Base-by-base conservation (phyloP, 352 stramenopile species). In the Blastocystis sp. region DNA sequence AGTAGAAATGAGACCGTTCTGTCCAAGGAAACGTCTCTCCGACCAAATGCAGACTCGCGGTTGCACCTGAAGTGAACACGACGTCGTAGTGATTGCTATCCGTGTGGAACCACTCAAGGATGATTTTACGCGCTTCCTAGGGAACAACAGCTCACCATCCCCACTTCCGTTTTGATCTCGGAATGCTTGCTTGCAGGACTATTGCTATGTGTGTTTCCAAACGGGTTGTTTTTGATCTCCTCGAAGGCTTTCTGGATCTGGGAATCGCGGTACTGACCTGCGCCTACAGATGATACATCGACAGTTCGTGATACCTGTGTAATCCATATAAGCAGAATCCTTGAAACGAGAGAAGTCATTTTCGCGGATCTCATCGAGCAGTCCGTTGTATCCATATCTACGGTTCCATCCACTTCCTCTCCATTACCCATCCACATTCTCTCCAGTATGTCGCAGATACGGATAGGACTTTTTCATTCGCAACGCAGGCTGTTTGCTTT, bases 1-100 rank as follows among this genome's bases (percentile, higher is more conserved):
- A 87, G 27, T 87, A 78, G 67, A 84, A 87, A 11, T 78, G 18
- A 27, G 59, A 77, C n/a, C 56, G 21, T 46, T 48, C 44, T 0
- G 59, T 54, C 78, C 78, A 87, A 11, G 78, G 54, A 56, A 85
- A 85, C 8, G 73, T 72, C 46, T 85, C 73, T 61, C 53, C 73
- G 24, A 85, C 36, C 21, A 85, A 56, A 57, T 69, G 73, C 34
- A 85, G 53, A 57, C 64, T 57, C 9, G 64, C 64, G 18, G 72
- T 84, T 21, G 72, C 72, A 3, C 72, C 72, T 3, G 72, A 84
- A 7, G 72, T 84, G 38, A 84, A 84, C 40, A 84, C 57, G 0
- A 84, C 48, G 21, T 65, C 57, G 57, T 84, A 84, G 21, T 61
- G 11, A 11, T 84, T 51, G 38, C 53, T 65, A 14, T 32, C n/a